These are phyloP conservation scores for Rhizodiscina lignyota DNA, from an alignment of 495 filamentous ascomycete genomes.

Conservation along the genomic window DNA sequence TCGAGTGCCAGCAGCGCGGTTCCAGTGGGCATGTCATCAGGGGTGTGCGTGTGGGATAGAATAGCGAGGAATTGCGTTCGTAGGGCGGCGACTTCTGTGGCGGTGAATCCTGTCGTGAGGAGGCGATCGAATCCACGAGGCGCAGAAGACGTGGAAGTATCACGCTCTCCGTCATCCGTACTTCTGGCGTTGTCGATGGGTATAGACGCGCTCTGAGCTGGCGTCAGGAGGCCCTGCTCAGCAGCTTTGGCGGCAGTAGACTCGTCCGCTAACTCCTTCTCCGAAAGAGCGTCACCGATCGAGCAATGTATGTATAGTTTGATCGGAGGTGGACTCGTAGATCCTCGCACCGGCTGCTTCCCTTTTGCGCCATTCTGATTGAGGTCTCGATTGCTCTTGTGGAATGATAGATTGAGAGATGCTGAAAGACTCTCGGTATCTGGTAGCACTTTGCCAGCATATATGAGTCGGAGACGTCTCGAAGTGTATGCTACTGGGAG, in stretches of 20 bases:
- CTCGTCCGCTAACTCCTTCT: conserved; percentile 54
- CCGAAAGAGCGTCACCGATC: conserved; percentile 56
- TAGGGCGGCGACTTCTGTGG: conserved; percentile 63
- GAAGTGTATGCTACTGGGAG: conserved; percentile 44
- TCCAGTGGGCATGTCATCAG: conserved; percentile 64
- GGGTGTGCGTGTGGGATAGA: conserved; percentile 59
- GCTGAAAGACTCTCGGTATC: conserved; percentile 46
- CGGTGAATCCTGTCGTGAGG: conserved; percentile 59
- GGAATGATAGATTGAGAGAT: conserved; percentile 49
- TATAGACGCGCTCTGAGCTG: conserved; percentile 2
- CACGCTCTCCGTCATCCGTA: neutral
- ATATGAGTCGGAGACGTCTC: conserved; percentile 69
- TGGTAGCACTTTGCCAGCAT: conserved; percentile 67
- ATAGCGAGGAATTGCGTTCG: conserved; percentile 73
- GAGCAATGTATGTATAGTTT: conserved; percentile 81
- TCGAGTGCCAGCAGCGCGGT: conserved; percentile 50
- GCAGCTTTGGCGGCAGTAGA: conserved; percentile 28
- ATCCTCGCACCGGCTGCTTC: conserved; percentile 31
- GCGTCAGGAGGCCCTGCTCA: conserved; percentile 12
- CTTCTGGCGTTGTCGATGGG: conserved; percentile 3
- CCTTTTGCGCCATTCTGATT: conserved; percentile 38
- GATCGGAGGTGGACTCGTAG: conserved; percentile 5
- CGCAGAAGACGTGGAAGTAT: conserved; percentile 33
- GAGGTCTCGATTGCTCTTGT: conserved; percentile 22
- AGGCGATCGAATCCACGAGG: conserved; percentile 83